Conservation (phyloP, 1,139 yeast genomes). For the Geotrichum histeridarum region DNA sequence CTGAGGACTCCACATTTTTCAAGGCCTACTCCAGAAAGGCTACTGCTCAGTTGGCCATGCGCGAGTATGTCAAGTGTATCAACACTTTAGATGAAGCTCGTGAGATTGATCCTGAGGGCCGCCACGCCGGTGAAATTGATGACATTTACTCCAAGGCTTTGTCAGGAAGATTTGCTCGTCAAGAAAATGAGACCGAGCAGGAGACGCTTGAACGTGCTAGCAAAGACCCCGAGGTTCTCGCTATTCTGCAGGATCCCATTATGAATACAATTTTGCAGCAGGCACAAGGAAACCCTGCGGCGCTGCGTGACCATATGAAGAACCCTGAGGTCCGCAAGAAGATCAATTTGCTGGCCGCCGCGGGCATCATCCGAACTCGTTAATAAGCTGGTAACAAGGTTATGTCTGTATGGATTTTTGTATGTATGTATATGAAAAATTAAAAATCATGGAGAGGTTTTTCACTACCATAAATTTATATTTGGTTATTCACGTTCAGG, state of each 20-base stretch:
- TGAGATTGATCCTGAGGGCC: slow-evolving; percentile 62
- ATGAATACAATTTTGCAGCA: slow-evolving; percentile 94
- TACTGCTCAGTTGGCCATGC: slow-evolving; percentile 85
- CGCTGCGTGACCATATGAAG: slow-evolving; percentile 95
- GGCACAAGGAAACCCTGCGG: slow-evolving; percentile 94
- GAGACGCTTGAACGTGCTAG: slow-evolving; percentile 88
- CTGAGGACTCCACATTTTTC: slow-evolving; percentile 78
- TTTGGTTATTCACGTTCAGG: not conserved
- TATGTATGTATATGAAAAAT: not conserved
- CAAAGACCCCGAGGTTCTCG: slow-evolving; percentile 89
- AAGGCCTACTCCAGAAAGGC: slow-evolving; percentile 98
- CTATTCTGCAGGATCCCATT: slow-evolving; percentile 89
- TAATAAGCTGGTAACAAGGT: slow-evolving; percentile 36
- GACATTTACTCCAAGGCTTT: slow-evolving; percentile 74
- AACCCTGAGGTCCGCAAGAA: slow-evolving; percentile 89
- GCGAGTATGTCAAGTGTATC: slow-evolving; percentile 75
- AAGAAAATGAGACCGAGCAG: slow-evolving; percentile 90
- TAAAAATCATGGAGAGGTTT: not conserved
- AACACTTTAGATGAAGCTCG: slow-evolving; percentile 81
- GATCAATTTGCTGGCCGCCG: slow-evolving; percentile 86
- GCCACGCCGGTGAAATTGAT: slow-evolving; percentile 70
- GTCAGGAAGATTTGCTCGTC: slow-evolving; percentile 69
- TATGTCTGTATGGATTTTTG: not conserved
- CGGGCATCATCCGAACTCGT: slow-evolving; percentile 94
- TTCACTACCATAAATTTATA: not conserved